A percentile compares a stretch with the other conserved stretches of the same genome.
Evolutionary conservation across 1,284 basidiomycete species (phyloP).

Genomic region (Omphalotus olearius): DNA sequence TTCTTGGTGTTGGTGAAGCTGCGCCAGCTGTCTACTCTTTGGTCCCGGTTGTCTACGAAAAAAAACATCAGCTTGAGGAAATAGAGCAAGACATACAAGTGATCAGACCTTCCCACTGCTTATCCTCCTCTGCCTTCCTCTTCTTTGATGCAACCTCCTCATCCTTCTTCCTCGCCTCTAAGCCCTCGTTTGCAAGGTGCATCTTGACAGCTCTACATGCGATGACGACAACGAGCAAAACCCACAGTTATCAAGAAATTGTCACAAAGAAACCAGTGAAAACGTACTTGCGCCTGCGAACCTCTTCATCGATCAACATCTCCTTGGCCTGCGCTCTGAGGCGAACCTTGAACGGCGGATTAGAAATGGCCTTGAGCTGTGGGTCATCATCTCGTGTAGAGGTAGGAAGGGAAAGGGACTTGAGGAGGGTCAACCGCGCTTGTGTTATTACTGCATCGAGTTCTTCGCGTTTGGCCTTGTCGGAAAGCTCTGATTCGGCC

Average conservation of each 20-base stretch:
- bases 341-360: slow-evolving; percentile 57
- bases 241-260: neutral
- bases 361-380: slow-evolving; percentile 42
- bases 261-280: slow-evolving; percentile 1
- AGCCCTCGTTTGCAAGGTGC: slow-evolving; percentile 81
- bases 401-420: slow-evolving; percentile 52
- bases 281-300: slow-evolving; percentile 70
- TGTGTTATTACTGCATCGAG: slow-evolving; percentile 74
- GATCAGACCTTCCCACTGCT: slow-evolving; percentile 70
- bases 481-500: slow-evolving; percentile 78
- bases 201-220: slow-evolving; percentile 71
- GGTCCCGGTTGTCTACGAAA: slow-evolving; percentile 60
- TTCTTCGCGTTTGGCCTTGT: slow-evolving; percentile 70
- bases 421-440: slow-evolving; percentile 61
- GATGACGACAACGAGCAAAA: slow-evolving; percentile 5
- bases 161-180: slow-evolving; percentile 81
- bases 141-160: slow-evolving; percentile 72
- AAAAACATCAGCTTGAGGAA: neutral
- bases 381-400: slow-evolving; percentile 54
- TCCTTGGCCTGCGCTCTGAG: slow-evolving; percentile 70
- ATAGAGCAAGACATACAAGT: neutral
- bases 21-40: slow-evolving; percentile 81
- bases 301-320: slow-evolving; percentile 77
- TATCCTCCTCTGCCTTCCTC: slow-evolving; percentile 80
- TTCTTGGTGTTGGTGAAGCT: slow-evolving; percentile 52